Percentiles rank a stretch among this genome's conserved stretches.
phyloP scores from a whole-genome alignment of 2,329 filamentous ascomycete species.

The Fusarium xylarioides region DNA sequence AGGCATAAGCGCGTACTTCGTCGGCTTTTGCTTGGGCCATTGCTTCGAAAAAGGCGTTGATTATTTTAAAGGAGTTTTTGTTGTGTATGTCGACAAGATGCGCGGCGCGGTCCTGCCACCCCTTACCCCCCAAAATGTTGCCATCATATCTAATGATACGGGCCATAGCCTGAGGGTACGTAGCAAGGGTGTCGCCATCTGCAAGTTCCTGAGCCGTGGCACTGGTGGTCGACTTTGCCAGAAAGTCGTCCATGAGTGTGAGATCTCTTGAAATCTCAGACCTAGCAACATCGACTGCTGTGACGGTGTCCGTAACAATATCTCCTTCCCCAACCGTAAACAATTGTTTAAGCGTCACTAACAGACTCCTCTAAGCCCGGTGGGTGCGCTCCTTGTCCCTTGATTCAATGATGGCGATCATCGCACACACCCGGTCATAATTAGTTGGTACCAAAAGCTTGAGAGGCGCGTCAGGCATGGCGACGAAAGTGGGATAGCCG shows the following conservation, averaged over 20 bases:
- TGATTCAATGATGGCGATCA: background rate
- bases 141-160: background rate
- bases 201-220: background rate
- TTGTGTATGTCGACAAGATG: accelerated
- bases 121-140: background rate
- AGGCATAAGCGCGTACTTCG: background rate
- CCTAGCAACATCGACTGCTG: background rate
- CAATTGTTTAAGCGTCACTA: background rate
- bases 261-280: background rate
- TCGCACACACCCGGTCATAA: background rate
- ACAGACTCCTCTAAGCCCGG: background rate
- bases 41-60: background rate
- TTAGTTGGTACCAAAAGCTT: background rate
- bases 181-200: background rate
- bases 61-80: background rate
- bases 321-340: background rate
- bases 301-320: background rate
- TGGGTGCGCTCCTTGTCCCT: background rate
- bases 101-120: background rate
- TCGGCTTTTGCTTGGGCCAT: background rate
- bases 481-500: background rate
- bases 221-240: background rate
- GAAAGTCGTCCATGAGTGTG: background rate
- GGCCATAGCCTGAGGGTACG: background rate
- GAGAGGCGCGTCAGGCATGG: background rate